phyloP scores from a whole-genome alignment of 768 basidiomycete genomes.

The Mycena haematopus region DNA sequence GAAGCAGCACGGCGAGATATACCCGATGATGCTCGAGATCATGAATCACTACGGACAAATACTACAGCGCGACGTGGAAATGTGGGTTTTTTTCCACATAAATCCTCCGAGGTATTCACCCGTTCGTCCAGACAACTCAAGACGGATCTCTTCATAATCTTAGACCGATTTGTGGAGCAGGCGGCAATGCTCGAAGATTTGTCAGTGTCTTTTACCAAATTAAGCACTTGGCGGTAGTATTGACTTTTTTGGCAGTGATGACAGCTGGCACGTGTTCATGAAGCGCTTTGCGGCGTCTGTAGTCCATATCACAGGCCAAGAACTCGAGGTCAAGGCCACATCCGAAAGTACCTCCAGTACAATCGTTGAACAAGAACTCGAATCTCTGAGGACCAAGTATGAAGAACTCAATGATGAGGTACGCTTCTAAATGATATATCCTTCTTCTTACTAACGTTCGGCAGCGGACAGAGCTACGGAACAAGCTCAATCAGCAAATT shows the following conservation, averaged over 20 bases:
- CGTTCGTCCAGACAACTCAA: conserved; percentile 60
- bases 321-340: conserved; percentile 57
- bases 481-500: conserved; percentile 65
- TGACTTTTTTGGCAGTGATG: conserved; percentile 54
- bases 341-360: conserved; percentile 6
- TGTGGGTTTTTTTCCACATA: conserved; percentile 50
- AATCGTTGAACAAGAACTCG: conserved; percentile 63
- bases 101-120: conserved; percentile 6
- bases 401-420: conserved; percentile 75
- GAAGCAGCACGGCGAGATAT: conserved; percentile 66
- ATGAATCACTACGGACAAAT: conserved; percentile 62
- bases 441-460: conserved; percentile 2
- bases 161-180: conserved; percentile 72
- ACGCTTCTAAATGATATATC: conserved; percentile 17
- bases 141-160: conserved; percentile 59
- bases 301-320: conserved; percentile 69
- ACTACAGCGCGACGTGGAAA: conserved; percentile 62
- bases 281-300: conserved; percentile 66
- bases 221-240: neutral
- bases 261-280: conserved; percentile 68
- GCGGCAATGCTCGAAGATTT: conserved; percentile 65
- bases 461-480: conserved; percentile 58
- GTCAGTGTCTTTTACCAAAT: conserved; percentile 45
- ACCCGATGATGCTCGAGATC: conserved; percentile 65
- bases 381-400: conserved; percentile 61